Evolutionary conservation across 371 early-diverging fungal species (phyloP).

Genomic region (Mucor indicus): DNA sequence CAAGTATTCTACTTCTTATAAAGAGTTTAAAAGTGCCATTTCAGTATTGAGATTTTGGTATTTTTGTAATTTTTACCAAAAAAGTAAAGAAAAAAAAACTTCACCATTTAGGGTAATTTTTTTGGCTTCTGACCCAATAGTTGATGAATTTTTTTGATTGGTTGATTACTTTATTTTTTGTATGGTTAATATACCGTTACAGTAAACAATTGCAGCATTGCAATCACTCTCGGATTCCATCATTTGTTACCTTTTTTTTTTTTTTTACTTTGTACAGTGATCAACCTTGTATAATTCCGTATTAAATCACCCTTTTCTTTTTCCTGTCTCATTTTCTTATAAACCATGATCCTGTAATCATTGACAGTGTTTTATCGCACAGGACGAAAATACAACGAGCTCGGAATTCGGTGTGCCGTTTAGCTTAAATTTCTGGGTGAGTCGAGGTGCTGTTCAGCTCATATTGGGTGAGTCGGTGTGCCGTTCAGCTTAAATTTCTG

Average conservation of each 20-base stretch:
- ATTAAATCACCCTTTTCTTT: conserved; percentile 1
- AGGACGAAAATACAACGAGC: conserved; percentile 1
- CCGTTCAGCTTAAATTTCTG: too few species aligned
- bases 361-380: conserved; percentile 6
- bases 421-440: conserved; percentile 1
- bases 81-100: too few species aligned
- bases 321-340: conserved; percentile 5
- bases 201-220: conserved; percentile 2
- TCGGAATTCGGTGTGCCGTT: conserved; percentile 1
- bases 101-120: too few species aligned
- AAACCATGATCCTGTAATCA: conserved; percentile 2
- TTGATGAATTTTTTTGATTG: too few species aligned
- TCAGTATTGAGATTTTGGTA: too few species aligned
- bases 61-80: too few species aligned
- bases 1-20: too few species aligned
- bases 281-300: neutral
- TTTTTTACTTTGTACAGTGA: conserved; percentile 1
- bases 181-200: too few species aligned
- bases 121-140: too few species aligned
- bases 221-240: conserved; percentile 1
- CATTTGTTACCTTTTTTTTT: conserved; percentile 2
- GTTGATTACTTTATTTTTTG: too few species aligned
- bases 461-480: too few species aligned
- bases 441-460: neutral
- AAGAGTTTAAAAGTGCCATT: too few species aligned